phyloP scores from a whole-genome alignment of 345 rosid species.

The Corymbia maculata region DNA sequence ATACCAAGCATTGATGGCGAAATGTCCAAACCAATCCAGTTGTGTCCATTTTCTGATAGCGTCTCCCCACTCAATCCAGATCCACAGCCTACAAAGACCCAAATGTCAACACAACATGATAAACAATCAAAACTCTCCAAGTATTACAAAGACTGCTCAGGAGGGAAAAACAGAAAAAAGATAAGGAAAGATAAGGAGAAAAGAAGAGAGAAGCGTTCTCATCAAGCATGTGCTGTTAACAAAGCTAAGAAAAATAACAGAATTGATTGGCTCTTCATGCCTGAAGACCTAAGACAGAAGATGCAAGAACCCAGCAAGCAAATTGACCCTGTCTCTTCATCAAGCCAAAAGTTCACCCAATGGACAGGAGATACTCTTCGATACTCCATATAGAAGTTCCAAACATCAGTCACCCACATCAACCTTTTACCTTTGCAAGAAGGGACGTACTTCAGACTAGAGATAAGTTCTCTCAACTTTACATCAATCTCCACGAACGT shows the following conservation, averaged over 20 bases:
- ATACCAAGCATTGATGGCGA: slow-evolving; percentile 81
- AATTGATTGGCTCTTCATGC: background rate
- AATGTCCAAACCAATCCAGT: slow-evolving; percentile 89
- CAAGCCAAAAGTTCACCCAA: background rate
- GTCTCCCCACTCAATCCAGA: slow-evolving; percentile 95
- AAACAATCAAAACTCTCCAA: background rate
- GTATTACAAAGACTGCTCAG: background rate
- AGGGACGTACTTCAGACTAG: background rate
- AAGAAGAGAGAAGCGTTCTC: background rate
- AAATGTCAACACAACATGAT: background rate
- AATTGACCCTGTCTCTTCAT: background rate
- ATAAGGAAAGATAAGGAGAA: background rate
- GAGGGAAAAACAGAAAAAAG: no score
- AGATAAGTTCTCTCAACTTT: background rate
- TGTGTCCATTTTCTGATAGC: slow-evolving; percentile 68
- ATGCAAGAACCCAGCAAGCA: background rate
- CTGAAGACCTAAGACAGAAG: background rate
- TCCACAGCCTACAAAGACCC: slow-evolving; percentile 58
- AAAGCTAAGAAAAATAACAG: background rate
- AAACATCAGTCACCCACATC: background rate
- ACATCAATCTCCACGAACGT: background rate
- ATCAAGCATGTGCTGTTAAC: background rate
- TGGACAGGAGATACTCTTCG: background rate
- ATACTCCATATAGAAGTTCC: background rate
- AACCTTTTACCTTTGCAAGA: background rate